These are phyloP conservation scores for Plasmodiophora brassicae DNA, from an alignment of 208 protist species.

Conservation along the genomic window DNA sequence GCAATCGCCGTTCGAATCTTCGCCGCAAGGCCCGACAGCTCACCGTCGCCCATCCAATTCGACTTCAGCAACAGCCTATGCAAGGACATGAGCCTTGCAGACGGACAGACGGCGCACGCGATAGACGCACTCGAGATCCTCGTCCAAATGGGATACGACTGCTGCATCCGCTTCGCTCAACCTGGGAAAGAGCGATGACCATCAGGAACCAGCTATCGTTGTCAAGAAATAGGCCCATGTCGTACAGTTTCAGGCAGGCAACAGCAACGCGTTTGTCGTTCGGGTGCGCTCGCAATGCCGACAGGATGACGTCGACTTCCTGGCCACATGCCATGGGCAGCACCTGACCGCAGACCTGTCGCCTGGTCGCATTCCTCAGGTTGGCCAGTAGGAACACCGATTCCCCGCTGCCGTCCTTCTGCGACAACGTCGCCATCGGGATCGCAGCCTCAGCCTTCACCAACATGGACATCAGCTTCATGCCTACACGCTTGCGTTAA, in stretches of 20 bases:
- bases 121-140: neutral
- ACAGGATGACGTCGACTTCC: neutral
- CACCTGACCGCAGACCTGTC: neutral
- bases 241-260: neutral
- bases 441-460: too few relatives aligned
- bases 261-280: neutral
- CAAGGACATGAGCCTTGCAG: too few relatives aligned
- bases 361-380: too few relatives aligned
- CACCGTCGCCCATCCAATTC: neutral
- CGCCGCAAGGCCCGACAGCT: neutral
- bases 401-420: too few relatives aligned
- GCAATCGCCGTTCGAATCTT: neutral
- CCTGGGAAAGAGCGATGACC: too few relatives aligned
- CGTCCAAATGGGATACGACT: neutral
- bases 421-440: too few relatives aligned
- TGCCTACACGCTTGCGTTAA: too few relatives aligned
- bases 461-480: too few relatives aligned
- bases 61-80: neutral
- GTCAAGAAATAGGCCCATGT: neutral
- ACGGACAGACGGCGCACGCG: too few relatives aligned
- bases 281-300: neutral
- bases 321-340: neutral
- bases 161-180: neutral
- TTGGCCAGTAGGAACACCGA: too few relatives aligned
- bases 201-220: neutral